Conservation (phyloP, 495 filamentous ascomycete genomes). For the Mycothermus thermophilus region DNA sequence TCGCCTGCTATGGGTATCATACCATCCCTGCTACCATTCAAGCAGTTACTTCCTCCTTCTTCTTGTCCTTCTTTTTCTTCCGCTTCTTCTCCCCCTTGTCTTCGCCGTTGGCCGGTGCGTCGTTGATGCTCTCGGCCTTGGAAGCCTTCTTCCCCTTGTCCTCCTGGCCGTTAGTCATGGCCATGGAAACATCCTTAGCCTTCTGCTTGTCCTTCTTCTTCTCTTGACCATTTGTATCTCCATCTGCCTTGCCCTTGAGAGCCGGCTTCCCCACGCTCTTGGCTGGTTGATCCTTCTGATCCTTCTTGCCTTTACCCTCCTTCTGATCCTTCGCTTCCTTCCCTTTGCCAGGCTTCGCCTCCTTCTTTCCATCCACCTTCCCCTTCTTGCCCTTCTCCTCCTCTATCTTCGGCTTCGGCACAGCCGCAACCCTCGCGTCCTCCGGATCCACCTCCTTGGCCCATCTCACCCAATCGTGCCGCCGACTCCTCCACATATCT, state of each 20-base stretch:
- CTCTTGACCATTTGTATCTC: neutral
- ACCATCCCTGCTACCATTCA: too few species aligned
- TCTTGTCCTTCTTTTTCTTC: too few species aligned
- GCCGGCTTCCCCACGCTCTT: neutral
- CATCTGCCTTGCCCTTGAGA: neutral
- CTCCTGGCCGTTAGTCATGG: too few species aligned
- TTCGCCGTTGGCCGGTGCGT: too few species aligned
- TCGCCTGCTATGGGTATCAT: too few species aligned
- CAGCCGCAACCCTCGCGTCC: slow-evolving; percentile 13
- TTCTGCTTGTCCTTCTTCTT: neutral
- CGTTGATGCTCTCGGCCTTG: too few species aligned
- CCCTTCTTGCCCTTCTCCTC: slow-evolving; percentile 1
- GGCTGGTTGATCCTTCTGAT: slow-evolving; percentile 1
- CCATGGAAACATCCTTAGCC: too few species aligned
- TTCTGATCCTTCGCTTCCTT: slow-evolving; percentile 3
- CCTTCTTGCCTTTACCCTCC: slow-evolving; percentile 3
- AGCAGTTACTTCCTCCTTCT: too few species aligned
- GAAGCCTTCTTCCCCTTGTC: too few species aligned
- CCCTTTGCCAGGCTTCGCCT: neutral
- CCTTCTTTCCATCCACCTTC: slow-evolving; percentile 2
- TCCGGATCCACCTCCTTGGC: slow-evolving; percentile 41
- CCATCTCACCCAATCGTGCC: slow-evolving; percentile 56
- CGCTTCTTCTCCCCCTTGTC: too few species aligned
- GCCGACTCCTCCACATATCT: slow-evolving; percentile 54
- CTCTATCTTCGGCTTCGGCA: slow-evolving; percentile 9